Conservation (phyloP, 805 yeast genomes). For the Monosporozyma aerobia region DNA sequence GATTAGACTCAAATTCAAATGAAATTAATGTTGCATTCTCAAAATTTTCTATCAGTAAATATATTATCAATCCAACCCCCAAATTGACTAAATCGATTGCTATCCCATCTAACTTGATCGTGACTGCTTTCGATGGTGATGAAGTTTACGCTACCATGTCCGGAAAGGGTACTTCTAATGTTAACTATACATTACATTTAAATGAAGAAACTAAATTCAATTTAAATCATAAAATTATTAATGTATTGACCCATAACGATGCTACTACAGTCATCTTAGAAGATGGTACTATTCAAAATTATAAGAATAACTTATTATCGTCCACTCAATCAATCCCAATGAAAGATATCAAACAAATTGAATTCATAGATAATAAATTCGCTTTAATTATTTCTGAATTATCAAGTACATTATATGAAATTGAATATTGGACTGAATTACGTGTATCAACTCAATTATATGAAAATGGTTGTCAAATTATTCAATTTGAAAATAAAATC, state of each 20-base stretch:
- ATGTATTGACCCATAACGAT: constrained; percentile 3
- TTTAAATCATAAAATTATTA: constrained; percentile 4
- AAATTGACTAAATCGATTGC: constrained; percentile 26
- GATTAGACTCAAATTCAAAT: constrained; percentile 16
- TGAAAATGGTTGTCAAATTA: constrained; percentile 1
- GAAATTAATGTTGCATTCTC: constrained; percentile 29
- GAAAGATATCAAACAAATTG: constrained; percentile 6
- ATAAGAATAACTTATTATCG: constrained; percentile 6
- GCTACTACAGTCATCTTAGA: constrained; percentile 18
- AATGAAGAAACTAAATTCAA: constrained; percentile 5
- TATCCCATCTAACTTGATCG: constrained; percentile 28
- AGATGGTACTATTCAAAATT: constrained; percentile 25
- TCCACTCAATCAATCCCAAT: constrained; percentile 5
- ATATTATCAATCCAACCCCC: constrained; percentile 30
- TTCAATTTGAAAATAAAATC: constrained; percentile 5
- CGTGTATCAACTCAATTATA: constrained; percentile 4
- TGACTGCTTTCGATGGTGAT: constrained; percentile 24
- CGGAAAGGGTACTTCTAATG: constrained; percentile 3
- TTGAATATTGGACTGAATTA: constrained; percentile 7
- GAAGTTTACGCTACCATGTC: constrained; percentile 8
- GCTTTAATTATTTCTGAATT: constrained; percentile 4
- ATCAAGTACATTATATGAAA: constrained; percentile 7
- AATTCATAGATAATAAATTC: constrained; percentile 7
- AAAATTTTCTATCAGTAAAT: constrained; percentile 29
- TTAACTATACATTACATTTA: constrained; percentile 3